phyloP scores from a whole-genome alignment of 2,329 filamentous ascomycete genomes.

The Phaeophleospora eucalypticola region DNA sequence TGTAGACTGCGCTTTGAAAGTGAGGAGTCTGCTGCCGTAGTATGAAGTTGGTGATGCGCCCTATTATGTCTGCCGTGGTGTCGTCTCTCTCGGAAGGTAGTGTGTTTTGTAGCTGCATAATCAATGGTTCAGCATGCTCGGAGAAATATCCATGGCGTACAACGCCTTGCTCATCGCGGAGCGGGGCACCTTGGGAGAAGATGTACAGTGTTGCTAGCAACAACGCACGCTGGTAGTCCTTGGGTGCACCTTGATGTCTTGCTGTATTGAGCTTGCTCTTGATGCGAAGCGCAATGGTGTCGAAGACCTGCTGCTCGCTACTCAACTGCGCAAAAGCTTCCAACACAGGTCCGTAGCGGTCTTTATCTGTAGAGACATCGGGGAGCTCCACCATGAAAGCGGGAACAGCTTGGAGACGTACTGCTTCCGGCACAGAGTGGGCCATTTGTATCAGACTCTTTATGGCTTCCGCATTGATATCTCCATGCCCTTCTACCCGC shows the following conservation, averaged over 20 bases:
- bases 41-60: constrained; percentile 58
- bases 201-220: constrained; percentile 60
- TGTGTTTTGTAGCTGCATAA: constrained; percentile 36
- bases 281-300: constrained; percentile 58
- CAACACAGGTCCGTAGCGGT: constrained; percentile 52
- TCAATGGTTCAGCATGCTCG: constrained; percentile 44
- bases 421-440: constrained; percentile 57
- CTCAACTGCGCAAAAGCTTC: constrained; percentile 63
- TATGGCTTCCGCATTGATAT: constrained; percentile 57
- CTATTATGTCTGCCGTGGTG: constrained; percentile 55
- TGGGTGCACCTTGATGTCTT: constrained; percentile 49
- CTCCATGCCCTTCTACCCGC: constrained; percentile 52
- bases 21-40: constrained; percentile 50
- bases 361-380: constrained; percentile 41
- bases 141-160: constrained; percentile 42
- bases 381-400: constrained; percentile 63
- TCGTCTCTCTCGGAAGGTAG: constrained; percentile 42
- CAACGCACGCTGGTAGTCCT: constrained; percentile 56
- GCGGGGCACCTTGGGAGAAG: constrained; percentile 49
- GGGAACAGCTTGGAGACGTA: constrained; percentile 62
- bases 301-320: constrained; percentile 58
- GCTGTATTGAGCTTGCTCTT: constrained; percentile 60
- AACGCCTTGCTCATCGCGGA: constrained; percentile 41
- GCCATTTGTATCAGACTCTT: constrained; percentile 58
- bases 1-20: constrained; percentile 38